A percentile compares a stretch with the other conserved stretches of the same genome.
phyloP scores from a whole-genome alignment of 768 basidiomycete genomes.

The Pisolithus albus region DNA sequence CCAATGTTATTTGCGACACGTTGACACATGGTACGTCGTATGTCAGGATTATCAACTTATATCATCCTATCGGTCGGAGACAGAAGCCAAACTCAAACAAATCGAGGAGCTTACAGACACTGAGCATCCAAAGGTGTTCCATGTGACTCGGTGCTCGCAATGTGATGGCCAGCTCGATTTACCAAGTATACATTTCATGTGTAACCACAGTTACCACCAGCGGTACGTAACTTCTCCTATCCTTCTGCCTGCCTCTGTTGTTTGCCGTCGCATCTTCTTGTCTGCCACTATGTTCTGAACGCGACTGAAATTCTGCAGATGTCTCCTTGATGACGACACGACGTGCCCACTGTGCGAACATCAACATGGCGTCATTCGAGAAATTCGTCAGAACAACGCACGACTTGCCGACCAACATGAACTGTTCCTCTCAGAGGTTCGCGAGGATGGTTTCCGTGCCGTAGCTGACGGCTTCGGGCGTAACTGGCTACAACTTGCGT shows the following conservation, averaged over 20 bases:
- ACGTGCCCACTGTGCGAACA: constrained; percentile 88
- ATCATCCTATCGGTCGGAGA: constrained; percentile 84
- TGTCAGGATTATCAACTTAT: constrained; percentile 79
- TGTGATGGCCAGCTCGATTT: constrained; percentile 89
- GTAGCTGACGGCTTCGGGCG: constrained; percentile 66
- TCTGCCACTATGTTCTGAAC: not conserved
- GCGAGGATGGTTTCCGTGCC: constrained; percentile 61
- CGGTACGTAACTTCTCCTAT: constrained; percentile 42
- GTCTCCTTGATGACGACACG: constrained; percentile 80
- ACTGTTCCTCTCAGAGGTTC: constrained; percentile 69
- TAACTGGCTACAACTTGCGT: constrained; percentile 42
- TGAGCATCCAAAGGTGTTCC: constrained; percentile 80
- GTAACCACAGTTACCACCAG: constrained; percentile 94
- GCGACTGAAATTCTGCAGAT: constrained; percentile 40
- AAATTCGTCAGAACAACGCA: constrained; percentile 84
- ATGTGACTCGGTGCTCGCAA: constrained; percentile 86
- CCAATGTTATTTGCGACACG: not conserved
- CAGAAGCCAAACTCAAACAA: constrained; percentile 69
- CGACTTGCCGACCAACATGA: constrained; percentile 78
- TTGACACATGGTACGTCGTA: not conserved
- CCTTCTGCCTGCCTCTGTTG: not conserved
- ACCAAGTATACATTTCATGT: constrained; percentile 96
- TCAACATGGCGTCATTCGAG: constrained; percentile 82
- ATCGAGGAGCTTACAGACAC: constrained; percentile 76
- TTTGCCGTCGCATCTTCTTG: not conserved